Conservation (phyloP, 108 stramenopile species). For the Chaetoceros muelleri region DNA sequence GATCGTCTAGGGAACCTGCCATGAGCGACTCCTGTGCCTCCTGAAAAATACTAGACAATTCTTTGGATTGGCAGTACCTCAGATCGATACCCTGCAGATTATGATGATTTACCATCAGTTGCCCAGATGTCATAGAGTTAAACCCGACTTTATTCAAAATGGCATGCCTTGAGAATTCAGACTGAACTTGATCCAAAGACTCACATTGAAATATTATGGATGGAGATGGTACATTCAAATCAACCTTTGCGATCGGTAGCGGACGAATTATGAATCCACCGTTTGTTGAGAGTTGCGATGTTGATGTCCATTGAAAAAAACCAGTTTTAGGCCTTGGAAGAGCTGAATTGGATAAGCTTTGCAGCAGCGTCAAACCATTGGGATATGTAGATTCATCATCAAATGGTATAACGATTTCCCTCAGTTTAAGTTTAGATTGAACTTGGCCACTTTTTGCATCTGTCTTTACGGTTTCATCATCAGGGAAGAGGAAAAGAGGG, state of each 20-base stretch:
- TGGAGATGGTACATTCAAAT: slow-evolving; percentile 45
- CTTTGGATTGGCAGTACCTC: slow-evolving; percentile 31
- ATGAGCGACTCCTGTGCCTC: slow-evolving; percentile 75
- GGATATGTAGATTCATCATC: slow-evolving; percentile 1
- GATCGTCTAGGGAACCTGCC: slow-evolving; percentile 56
- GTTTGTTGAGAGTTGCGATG: too few species aligned
- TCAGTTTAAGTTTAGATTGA: neutral
- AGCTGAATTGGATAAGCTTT: neutral
- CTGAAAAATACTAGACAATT: slow-evolving; percentile 44
- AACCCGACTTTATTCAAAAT: slow-evolving; percentile 45
- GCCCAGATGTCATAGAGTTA: slow-evolving; percentile 37
- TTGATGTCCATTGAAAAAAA: slow-evolving; percentile 7
- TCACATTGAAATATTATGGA: slow-evolving; percentile 54
- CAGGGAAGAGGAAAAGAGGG: slow-evolving; percentile 3
- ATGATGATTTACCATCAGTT: slow-evolving; percentile 49
- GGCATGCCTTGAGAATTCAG: slow-evolving; percentile 12
- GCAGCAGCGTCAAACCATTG: neutral
- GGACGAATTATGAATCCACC: slow-evolving; percentile 31
- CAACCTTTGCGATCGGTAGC: slow-evolving; percentile 57
- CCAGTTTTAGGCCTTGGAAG: slow-evolving; percentile 8
- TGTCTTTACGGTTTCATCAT: neutral
- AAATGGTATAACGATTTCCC: slow-evolving; percentile 18
- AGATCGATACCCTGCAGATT: slow-evolving; percentile 54
- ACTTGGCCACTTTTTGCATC: neutral
- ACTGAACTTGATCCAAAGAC: slow-evolving; percentile 8